Base-by-base conservation (phyloP, 768 basidiomycete genomes). In the Solioccasus polychromus region DNA sequence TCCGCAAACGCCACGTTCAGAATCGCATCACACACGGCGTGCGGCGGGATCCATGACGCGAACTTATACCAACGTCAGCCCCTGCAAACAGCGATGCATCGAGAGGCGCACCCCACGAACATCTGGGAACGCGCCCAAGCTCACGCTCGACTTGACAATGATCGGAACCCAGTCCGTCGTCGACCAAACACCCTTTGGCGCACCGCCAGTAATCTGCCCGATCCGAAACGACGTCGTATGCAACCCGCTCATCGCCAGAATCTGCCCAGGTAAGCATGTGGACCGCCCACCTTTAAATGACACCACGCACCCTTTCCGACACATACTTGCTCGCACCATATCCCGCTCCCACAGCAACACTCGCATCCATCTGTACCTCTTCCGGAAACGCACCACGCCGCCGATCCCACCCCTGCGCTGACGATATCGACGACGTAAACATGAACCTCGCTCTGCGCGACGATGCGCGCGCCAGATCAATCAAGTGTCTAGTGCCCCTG, bases 371-470 rank as follows among this genome's bases (percentile, higher is more conserved):
- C 2, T 66, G 36, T 1, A 63, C 47, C 26, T 65, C 64, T 42
- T 74, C 70, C 11, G 68, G 66, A 42, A 68, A 59, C n/a, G 37
- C 39, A 12, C 58, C 54, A 14, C 32, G 41, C 10, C 19, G 31
- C 31, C 28, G 23, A 5, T 57, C 41, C 55, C 55, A 58, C 1
- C 39, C 48, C 22, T 59, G 54, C 0, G 60, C 60, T 14, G 61
- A 66, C 15, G 62, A 47, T 1, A 73, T 54, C 2, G 72, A 73
- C 7, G 66, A 68, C 9, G 68, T 71, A 49, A 75, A 78, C 30
- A 75, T 39, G 43, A 76, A 57, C 14, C 63, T 63, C 1, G 71
- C 54, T 17, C 64, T 65, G 34, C 32, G 22, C 3, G 51, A 28
- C 29, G 68, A 70, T 5, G 55, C 55, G 0, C 68, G 63, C 5